These are phyloP conservation scores for Closterium sp. DNA, from an alignment of 139 green algal species.

Conservation along the genomic window DNA sequence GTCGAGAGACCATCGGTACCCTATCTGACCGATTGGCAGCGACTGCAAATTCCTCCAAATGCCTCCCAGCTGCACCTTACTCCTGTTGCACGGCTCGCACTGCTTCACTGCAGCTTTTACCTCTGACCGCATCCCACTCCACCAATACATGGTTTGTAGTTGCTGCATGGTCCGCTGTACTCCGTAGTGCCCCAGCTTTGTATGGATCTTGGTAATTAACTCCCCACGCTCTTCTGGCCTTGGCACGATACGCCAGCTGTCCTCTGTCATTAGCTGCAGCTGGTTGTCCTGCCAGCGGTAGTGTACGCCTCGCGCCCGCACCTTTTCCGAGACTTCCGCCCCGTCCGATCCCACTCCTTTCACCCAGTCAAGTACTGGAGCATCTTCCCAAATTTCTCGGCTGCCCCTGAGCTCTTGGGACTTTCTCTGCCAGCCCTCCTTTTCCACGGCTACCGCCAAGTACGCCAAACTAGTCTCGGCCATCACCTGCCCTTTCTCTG, in stretches of 20 bases:
- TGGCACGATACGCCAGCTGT: not conserved
- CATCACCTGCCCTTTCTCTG: not conserved
- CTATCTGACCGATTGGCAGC: not conserved
- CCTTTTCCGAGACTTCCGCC: not conserved
- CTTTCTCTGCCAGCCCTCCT: not conserved
- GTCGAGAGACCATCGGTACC: conserved; percentile 22
- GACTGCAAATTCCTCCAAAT: not conserved
- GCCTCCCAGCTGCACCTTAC: too few species aligned
- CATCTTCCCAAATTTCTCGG: too few species aligned
- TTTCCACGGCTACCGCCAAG: not conserved
- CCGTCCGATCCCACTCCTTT: not conserved
- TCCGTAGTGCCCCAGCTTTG: conserved; percentile 5
- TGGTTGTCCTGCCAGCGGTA: not conserved
- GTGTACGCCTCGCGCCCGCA: not conserved
- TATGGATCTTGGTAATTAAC: not conserved
- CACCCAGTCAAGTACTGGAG: not conserved
- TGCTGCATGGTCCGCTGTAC: not conserved
- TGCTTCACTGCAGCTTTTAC: not conserved
- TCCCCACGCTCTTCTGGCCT: too few species aligned
- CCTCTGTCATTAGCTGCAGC: not conserved
- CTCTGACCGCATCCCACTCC: not conserved
- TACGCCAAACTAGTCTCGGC: too few species aligned
- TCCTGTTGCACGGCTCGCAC: not conserved
- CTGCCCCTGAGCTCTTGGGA: not conserved
- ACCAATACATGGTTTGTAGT: not conserved